phyloP scores from a whole-genome alignment of 176 grass and related monocot species.

The Chloris gayana region DNA sequence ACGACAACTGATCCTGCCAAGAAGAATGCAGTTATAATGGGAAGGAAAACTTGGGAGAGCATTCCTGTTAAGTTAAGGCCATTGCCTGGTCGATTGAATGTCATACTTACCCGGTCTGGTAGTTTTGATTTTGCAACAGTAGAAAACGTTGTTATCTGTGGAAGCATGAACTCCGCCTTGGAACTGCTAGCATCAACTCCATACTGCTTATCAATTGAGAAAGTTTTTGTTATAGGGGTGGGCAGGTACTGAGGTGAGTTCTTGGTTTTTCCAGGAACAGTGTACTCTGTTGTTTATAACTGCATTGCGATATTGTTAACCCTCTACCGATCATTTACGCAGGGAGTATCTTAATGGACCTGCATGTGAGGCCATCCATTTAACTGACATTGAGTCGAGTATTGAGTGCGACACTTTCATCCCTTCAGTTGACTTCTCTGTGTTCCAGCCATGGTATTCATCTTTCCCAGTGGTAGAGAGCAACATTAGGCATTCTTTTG shows the following conservation, averaged over 20 bases:
- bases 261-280: conserved; percentile 16
- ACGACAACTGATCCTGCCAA: conserved; percentile 69
- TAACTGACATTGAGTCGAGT: conserved; percentile 71
- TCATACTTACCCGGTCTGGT: conserved; percentile 76
- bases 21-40: conserved; percentile 92
- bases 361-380: conserved; percentile 80
- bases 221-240: conserved; percentile 87
- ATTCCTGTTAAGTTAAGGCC: conserved; percentile 66
- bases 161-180: conserved; percentile 73
- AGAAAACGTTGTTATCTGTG: conserved; percentile 77
- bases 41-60: conserved; percentile 90
- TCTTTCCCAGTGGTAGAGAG: conserved; percentile 73
- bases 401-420: conserved; percentile 77
- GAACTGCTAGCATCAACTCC: conserved; percentile 65
- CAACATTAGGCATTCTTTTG: conserved; percentile 76
- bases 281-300: conserved; percentile 1
- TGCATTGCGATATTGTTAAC: conserved; percentile 4
- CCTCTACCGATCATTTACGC: conserved; percentile 28
- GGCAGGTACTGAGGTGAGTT: conserved; percentile 69
- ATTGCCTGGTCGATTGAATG: conserved; percentile 77
- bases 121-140: conserved; percentile 73
- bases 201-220: conserved; percentile 84
- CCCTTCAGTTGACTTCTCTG: conserved; percentile 57
- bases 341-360: conserved; percentile 73
- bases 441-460: conserved; percentile 86